Evolutionary conservation across 2,329 filamentous ascomycete species (phyloP), one percentile per base, ranked within the genome.

Genomic region (Aulographum hederae): DNA sequence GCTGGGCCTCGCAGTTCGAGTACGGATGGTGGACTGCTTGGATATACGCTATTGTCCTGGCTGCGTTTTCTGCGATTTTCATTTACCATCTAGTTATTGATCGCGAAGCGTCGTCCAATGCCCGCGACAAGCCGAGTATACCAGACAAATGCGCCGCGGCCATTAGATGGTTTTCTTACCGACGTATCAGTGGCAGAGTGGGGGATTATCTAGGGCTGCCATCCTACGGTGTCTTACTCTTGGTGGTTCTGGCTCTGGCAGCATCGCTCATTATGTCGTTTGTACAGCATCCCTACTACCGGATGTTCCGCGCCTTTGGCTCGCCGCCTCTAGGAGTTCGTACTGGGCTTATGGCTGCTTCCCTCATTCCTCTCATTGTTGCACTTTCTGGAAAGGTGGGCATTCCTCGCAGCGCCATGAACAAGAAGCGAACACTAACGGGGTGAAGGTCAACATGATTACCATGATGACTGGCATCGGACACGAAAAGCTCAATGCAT

Each of bases 401-500:
- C n/a, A 25, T 25, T n/a, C 21, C 21, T 25, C 8, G n/a, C 8
- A 25, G 21, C n/a, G 21, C n/a, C n/a, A 8, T 25, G 8, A 25
- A 25, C 8, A 25, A 8, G 21, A n/a, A 8, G 8, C n/a, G n/a
- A n/a, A 25, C 8, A 8, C n/a, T 8, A 25, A 8, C 8, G 8
- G n/a, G 8, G n/a, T 8, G 8, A 8, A 25, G 21, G 26, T 28
- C 14, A 42, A 42, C 23, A 10, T 42, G 6, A 31, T 42, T 28
- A 37, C 38, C 14, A 14, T 42, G 28, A n/a, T 42, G 8, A 42
- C 39, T 10, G 40, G 40, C 4, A 36, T 38, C 30, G 35, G 40
- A 5, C 36, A 42, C 28, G 40, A 42, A 33, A 40, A 37, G 28
- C 34, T 42, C 6, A 41, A 42, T 21, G 34, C 36, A 5, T 18